phyloP scores from a whole-genome alignment of 352 stramenopile genomes.

The Globisporangium radiosum region DNA sequence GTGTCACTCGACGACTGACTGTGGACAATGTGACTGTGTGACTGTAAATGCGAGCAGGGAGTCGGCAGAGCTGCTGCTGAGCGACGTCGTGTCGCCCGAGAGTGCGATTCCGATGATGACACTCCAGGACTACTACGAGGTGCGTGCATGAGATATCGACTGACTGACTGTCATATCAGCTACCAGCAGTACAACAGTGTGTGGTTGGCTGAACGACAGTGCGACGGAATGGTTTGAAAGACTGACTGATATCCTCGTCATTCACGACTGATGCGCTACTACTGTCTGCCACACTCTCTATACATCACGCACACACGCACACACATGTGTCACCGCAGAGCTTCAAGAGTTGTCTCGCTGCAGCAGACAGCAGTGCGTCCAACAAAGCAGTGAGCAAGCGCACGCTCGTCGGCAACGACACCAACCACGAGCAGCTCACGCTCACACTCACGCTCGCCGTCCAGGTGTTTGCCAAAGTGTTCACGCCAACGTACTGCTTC shows the following conservation, averaged over 20 bases:
- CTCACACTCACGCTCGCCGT: conserved; percentile 4
- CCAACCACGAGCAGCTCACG: not conserved
- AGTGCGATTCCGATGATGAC: conserved; percentile 6
- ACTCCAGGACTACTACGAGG: conserved; percentile 10
- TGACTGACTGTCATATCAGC: no score
- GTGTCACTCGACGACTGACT: not conserved
- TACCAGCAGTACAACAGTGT: not conserved
- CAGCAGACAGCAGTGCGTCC: no score
- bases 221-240: no score
- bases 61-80: conserved; percentile 5
- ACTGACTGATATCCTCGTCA: no score
- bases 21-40: not conserved
- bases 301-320: no score
- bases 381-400: not conserved
- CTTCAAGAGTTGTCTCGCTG: no score
- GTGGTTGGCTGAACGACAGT: no score
- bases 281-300: no score
- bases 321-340: no score
- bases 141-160: not conserved
- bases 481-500: conserved; percentile 8
- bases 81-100: conserved; percentile 1
- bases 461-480: conserved; percentile 6
- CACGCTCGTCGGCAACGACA: not conserved
- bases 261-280: no score
- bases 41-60: not conserved